These are phyloP conservation scores for Penicillium bialowiezense DNA, from an alignment of 495 filamentous ascomycete species.

Conservation along the genomic window DNA sequence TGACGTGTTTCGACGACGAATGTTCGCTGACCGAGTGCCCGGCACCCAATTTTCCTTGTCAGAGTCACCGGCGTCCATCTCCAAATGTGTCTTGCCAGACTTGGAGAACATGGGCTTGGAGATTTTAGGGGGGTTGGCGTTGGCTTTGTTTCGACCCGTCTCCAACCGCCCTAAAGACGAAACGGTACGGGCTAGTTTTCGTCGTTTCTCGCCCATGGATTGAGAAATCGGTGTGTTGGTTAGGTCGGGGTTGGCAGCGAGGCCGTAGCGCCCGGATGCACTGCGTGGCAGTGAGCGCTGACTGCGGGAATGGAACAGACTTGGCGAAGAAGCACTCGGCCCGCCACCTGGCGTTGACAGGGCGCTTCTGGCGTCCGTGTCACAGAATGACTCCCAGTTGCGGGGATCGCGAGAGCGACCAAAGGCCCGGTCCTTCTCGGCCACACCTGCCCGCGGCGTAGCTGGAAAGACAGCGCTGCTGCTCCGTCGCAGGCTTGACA, in stretches of 20 bases:
- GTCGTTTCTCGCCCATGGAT: constrained; percentile 53
- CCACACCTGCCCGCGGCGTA: constrained; percentile 26
- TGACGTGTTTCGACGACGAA: constrained; percentile 36
- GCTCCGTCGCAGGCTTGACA: constrained; percentile 58
- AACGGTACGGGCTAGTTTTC: constrained; percentile 59
- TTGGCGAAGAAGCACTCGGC: constrained; percentile 65
- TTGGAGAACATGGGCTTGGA: constrained; percentile 28
- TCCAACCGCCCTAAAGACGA: constrained; percentile 70
- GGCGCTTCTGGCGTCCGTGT: constrained; percentile 67
- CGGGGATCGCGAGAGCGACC: constrained; percentile 80
- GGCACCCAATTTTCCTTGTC: constrained; percentile 94
- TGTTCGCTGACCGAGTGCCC: constrained; percentile 41
- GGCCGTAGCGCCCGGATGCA: constrained; percentile 51
- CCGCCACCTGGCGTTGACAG: constrained; percentile 69
- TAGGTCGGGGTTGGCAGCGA: constrained; percentile 43
- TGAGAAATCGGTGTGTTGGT: constrained; percentile 43
- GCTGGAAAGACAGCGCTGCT: constrained; percentile 52
- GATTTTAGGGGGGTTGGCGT: constrained; percentile 16
- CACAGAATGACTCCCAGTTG: constrained; percentile 81
- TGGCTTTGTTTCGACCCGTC: constrained; percentile 31
- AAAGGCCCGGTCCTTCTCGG: constrained; percentile 40
- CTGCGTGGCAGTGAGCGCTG: constrained; percentile 43
- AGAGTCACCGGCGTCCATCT: constrained; percentile 62
- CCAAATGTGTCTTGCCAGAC: constrained; percentile 29
- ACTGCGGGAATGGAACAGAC: constrained; percentile 64